Conservation (phyloP, 768 basidiomycete genomes). For the Cystofilobasidium capitatum region DNA sequence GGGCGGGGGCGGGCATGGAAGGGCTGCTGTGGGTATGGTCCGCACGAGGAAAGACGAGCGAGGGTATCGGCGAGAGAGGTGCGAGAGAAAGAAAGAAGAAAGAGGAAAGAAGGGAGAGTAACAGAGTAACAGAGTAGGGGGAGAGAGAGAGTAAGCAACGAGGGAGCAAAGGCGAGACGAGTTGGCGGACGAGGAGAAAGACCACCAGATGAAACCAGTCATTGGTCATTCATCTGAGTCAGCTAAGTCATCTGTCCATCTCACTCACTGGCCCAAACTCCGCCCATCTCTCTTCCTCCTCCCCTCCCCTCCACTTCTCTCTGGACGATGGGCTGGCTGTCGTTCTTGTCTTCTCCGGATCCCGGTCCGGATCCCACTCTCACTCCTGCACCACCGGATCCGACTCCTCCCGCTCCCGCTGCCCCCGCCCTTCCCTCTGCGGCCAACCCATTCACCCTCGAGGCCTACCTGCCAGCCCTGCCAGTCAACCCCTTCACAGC, state of each 20-base stretch:
- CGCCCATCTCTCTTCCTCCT: neutral
- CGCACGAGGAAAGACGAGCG: neutral
- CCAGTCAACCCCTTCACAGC: no score
- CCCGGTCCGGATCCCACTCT: no score
- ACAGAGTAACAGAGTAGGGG: neutral
- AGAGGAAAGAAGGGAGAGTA: neutral
- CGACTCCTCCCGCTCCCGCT: no score
- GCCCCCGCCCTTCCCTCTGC: no score
- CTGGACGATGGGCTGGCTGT: neutral
- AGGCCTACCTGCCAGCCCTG: no score
- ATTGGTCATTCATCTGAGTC: neutral
- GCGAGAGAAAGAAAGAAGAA: slow-evolving; percentile 7
- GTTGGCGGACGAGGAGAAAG: neutral
- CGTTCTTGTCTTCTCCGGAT: no score
- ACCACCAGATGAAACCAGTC: no score
- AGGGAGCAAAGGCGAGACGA: neutral
- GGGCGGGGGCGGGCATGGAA: neutral
- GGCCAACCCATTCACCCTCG: no score
- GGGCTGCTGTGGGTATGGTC: neutral
- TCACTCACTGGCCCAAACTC: neutral
- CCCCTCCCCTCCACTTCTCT: neutral
- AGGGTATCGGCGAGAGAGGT: no score
- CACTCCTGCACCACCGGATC: no score
- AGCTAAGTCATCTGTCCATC: neutral
- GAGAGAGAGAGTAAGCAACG: neutral